Percentiles rank a stretch among this genome's conserved stretches.
These are phyloP conservation scores for Linnemannia zychae DNA, from an alignment of 192 early-diverging fungal genomes.

Conservation along the genomic window DNA sequence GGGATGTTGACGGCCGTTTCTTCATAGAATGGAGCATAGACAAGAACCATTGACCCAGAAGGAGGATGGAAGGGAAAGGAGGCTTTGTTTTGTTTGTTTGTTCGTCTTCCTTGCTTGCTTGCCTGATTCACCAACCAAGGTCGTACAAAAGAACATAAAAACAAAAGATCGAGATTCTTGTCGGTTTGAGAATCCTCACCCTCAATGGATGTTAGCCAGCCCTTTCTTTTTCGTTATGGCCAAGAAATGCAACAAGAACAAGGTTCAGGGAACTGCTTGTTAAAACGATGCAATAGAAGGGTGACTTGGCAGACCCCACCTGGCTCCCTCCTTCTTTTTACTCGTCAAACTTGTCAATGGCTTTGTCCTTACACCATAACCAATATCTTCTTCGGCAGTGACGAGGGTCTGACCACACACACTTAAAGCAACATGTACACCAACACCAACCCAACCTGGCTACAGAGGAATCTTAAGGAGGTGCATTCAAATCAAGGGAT, in stretches of 20 bases:
- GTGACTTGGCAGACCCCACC: neutral
- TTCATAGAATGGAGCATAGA: too few relatives aligned
- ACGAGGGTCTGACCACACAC: neutral
- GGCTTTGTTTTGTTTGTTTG: too few relatives aligned
- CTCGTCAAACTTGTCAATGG: neutral
- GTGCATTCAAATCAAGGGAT: neutral
- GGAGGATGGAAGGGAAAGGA: too few relatives aligned
- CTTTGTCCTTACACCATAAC: neutral
- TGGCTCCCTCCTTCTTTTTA: neutral
- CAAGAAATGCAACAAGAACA: neutral
- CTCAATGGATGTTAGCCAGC: too few relatives aligned
- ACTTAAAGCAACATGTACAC: neutral
- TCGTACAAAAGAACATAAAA: slow-evolving; percentile 1
- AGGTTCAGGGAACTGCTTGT: neutral
- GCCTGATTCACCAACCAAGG: too few relatives aligned
- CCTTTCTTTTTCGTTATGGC: too few relatives aligned
- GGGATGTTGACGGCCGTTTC: too few relatives aligned
- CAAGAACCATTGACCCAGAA: too few relatives aligned
- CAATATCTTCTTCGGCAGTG: neutral
- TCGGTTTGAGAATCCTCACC: neutral
- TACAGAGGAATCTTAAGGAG: neutral
- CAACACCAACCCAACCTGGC: too few relatives aligned
- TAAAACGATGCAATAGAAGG: too few relatives aligned
- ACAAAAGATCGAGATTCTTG: neutral
- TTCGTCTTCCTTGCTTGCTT: too few relatives aligned